Evolutionary conservation across 345 rosid genomes (phyloP).

Genomic region (Camelina sativa): DNA sequence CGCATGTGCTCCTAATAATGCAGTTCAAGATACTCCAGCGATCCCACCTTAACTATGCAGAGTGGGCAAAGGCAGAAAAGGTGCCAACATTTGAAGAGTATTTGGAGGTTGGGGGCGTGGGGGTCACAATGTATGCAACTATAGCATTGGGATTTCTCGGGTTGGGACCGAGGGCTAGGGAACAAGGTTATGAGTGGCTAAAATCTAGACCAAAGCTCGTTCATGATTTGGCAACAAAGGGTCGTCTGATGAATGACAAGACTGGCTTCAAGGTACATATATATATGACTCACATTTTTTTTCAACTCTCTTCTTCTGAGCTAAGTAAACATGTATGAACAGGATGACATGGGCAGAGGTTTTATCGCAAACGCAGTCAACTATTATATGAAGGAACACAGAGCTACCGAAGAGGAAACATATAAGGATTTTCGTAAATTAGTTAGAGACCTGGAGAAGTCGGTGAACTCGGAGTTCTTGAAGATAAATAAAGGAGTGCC

Average conservation of each 20-base stretch:
- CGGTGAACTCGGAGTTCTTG: neutral
- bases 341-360: neutral
- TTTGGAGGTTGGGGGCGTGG: neutral
- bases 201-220: neutral
- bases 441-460: neutral
- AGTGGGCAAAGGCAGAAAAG: neutral
- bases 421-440: neutral
- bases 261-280: neutral
- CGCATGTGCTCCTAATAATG: neutral
- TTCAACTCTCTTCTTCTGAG: neutral
- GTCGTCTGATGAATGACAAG: neutral
- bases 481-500: neutral
- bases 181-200: neutral
- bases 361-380: neutral
- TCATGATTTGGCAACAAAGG: neutral
- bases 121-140: neutral
- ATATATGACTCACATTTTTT: neutral
- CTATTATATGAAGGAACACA: neutral
- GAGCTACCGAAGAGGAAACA: neutral
- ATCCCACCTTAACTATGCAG: neutral
- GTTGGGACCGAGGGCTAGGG: neutral
- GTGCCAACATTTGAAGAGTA: conserved; percentile 15
- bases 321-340: neutral
- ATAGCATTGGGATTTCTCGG: neutral
- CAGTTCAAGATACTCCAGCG: neutral